Base-by-base conservation (phyloP, 495 filamentous ascomycete species). In the Cladorrhinum samala region DNA sequence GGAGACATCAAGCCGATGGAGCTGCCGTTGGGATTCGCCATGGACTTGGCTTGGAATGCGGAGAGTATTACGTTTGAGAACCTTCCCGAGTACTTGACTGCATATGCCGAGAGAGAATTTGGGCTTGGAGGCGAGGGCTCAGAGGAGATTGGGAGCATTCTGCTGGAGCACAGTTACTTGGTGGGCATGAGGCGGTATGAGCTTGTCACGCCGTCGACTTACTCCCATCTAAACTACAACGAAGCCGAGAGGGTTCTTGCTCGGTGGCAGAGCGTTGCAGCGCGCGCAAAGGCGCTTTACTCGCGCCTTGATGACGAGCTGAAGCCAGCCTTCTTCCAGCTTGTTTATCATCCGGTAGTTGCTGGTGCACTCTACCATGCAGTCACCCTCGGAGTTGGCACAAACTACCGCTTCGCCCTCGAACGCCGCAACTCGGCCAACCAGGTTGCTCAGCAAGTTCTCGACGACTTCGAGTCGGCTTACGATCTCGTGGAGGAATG, bases 361-460 rank as follows among this genome's bases (percentile, higher is more conserved):
- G 75, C 80, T 11, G 81, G 74, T 11, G 69, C 74, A 18, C 73
- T 73, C 23, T 69, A 77, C 50, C 68, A 76, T 49, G 65, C 76
- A 30, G 75, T 86, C 40, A 69, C 77, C 40, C 70, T 83, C 51
- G 47, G 47, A 4, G 47, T 24, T 66, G 67, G 11, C 61, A 71
- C 11, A 54, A 84, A 85, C 61, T 73, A 75, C 38, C 70, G 80
- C 11, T 80, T 79, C 55, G 76, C 74, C 1, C 56, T 62, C 14
- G 81, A 86, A 59, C 69, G 78, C 21, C 73, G 83, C 19, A 84
- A 76, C 55, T 77, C 74, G 18, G 77, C 83, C 1, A 86, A 86
- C 55, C 57, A 54, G 1, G 47, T 80, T 1, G 75, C 79, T 1
- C 60, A 77, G 9, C 56, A 77, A 30, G 78, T 78, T 1, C 62